Evolutionary conservation across 495 filamentous ascomycete genomes (phyloP), one percentile per base, ranked within the genome.

Genomic region (Acidiella bohemica): DNA sequence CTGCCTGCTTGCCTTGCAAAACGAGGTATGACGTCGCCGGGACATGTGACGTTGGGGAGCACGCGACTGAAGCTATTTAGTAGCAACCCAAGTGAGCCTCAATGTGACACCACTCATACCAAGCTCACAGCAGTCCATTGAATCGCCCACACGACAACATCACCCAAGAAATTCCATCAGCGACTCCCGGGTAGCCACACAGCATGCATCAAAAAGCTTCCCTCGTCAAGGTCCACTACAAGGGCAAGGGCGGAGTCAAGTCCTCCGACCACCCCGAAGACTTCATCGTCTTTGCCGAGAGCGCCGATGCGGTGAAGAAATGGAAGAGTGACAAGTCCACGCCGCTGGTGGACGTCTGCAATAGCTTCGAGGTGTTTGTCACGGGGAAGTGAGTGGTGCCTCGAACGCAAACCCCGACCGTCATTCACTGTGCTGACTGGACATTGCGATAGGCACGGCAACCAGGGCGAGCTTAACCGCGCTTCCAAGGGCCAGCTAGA

Each of bases 251-350:
- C 17, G 85, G 33, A 4, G 33, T 8, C 14, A 36, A 36, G 33
- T 36, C 33, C 5, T 36, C 33, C 14, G 33, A 36, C 19, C 33
- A 36, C 19, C 33, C 33, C 7, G 33, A 96, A 22, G 84, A 94
- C 70, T 97, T 87, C 58, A 63, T 96, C 58, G 70, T 95, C 67
- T 84, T 93, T 60, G 69, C 92, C 39, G 85, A 95, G 42, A 80
- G 80, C 57, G 49, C 67, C 13, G 59, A 80, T 17, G 68, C 70
- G 28, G 71, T 85, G 43, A 65, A 83, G 60, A 74, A 85, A 55
- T 96, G 90, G 92, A 76, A 73, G 63, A 64, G 61, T 12, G 87
- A 97, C 66, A 75, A 75, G 53, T 76, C 71, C 8, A 67, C 86
- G 27, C 79, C 90, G 10, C 63, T 96, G 16, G 69, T 78, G 1